phyloP scores from a whole-genome alignment of 139 green algal genomes.

The Penium margaritaceum region DNA sequence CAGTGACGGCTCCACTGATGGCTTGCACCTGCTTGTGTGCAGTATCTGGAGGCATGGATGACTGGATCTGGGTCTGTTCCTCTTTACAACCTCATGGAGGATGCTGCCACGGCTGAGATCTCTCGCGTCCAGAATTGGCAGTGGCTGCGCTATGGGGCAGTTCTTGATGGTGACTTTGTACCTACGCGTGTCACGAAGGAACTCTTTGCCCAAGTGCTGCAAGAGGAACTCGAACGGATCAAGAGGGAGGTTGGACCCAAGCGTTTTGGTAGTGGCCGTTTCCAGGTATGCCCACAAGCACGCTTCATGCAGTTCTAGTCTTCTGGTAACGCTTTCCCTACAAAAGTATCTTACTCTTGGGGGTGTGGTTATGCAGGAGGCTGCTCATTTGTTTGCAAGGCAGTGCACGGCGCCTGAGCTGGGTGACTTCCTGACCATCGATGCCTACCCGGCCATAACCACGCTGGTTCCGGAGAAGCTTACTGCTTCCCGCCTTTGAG shows the following conservation, averaged over 20 bases:
- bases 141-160: constrained; percentile 62
- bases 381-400: constrained; percentile 50
- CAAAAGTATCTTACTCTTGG: background rate
- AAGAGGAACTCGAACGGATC: constrained; percentile 61
- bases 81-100: constrained; percentile 85
- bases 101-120: constrained; percentile 84
- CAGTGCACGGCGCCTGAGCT: constrained; percentile 50
- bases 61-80: constrained; percentile 74
- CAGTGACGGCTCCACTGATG: too few relatives aligned
- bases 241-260: constrained; percentile 48
- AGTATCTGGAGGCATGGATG: constrained; percentile 81
- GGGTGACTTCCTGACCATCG: constrained; percentile 62
- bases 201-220: constrained; percentile 55
- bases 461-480: constrained; percentile 30
- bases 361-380: constrained; percentile 34
- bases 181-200: constrained; percentile 51
- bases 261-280: constrained; percentile 51
- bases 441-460: constrained; percentile 51
- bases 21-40: too few relatives aligned
- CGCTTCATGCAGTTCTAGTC: background rate
- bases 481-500: too few relatives aligned
- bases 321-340: background rate
- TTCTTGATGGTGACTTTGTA: constrained; percentile 56
- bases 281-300: constrained; percentile 12
- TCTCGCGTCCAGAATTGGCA: constrained; percentile 53